These are phyloP conservation scores for Tulasnella sp. DNA, from an alignment of 768 basidiomycete genomes.

Conservation along the genomic window DNA sequence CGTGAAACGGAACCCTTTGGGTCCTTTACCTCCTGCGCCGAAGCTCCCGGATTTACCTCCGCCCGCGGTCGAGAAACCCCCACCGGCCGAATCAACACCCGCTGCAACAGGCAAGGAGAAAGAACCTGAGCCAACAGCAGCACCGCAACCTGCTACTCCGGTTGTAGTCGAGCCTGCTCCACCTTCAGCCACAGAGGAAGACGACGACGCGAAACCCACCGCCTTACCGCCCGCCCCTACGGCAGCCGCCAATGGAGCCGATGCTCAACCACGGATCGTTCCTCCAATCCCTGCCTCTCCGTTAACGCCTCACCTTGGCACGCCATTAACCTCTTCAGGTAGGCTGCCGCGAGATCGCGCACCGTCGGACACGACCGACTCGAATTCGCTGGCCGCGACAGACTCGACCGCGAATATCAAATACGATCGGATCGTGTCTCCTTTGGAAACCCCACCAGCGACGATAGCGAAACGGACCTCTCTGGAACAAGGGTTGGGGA, in stretches of 20 bases:
- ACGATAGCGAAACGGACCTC: slow-evolving; percentile 2
- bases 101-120: neutral
- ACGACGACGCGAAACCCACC: neutral
- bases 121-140: neutral
- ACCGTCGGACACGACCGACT: slow-evolving; percentile 13
- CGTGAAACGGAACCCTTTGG: slow-evolving; percentile 13
- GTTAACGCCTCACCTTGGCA: slow-evolving; percentile 12
- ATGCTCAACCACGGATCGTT: neutral
- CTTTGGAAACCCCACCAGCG: slow-evolving; percentile 25
- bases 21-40: slow-evolving; percentile 12
- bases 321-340: neutral
- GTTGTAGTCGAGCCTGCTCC: neutral
- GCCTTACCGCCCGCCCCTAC: neutral
- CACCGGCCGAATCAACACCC: neutral
- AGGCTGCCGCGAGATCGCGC: neutral
- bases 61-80: neutral
- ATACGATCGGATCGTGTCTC: slow-evolving; percentile 26
- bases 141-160: neutral
- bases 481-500: slow-evolving; percentile 24
- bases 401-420: slow-evolving; percentile 13
- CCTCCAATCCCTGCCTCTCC: slow-evolving; percentile 17
- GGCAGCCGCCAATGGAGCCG: neutral
- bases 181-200: neutral
- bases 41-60: slow-evolving; percentile 12
- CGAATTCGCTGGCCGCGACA: slow-evolving; percentile 11